Base-by-base conservation (phyloP, 331 rosid species). In the Malus hybrid region DNA sequence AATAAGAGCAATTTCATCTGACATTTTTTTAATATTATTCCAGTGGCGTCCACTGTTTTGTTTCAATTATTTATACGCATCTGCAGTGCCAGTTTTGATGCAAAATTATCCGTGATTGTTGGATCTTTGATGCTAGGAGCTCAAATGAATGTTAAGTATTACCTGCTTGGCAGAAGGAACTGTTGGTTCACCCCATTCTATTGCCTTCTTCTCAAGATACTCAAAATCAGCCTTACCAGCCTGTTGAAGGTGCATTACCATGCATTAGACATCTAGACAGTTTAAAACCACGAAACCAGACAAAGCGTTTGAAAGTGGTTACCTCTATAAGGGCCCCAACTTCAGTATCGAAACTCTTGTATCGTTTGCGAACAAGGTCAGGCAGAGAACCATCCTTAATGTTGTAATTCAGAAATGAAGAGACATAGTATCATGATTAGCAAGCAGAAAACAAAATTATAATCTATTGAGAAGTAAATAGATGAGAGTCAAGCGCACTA, bases 151-250 rank as follows among this genome's bases (percentile, higher is more conserved):
- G 28, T 28, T 61, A 14, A 28, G 34, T 28, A 70, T 80, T 88
- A 94, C 99, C 99, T 94, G 99, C 79, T 94, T 94, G 6, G 90
- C 97, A 54, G 97, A 94, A 82, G 96, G 84, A 83, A 94, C 96
- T 78, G 81, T 86, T 5, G 90, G 97, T 73, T 92, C 99, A 78
- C 93, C 97, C 97, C 93, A 87, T 85, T 92, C 95, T 80, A 83
- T 81, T 79, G 78, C 90, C 80, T 87, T 88, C 86, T 87, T 92
- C 92, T 88, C 99, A 55, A 94, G 96, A 75, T 77, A 54, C 36
- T 94, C 97, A 77, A 94, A 94, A 89, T 94, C 96, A 32, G 90
- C 96, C 81, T 92, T 89, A 39, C 99, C 97, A 63, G 95, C 93
- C 99, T 94, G 78, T 33, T 55, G 10, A 83, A 66, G 68, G 73